These are phyloP conservation scores for Colletotrichum simmondsii DNA, from an alignment of 2,329 filamentous ascomycete species.

Conservation along the genomic window DNA sequence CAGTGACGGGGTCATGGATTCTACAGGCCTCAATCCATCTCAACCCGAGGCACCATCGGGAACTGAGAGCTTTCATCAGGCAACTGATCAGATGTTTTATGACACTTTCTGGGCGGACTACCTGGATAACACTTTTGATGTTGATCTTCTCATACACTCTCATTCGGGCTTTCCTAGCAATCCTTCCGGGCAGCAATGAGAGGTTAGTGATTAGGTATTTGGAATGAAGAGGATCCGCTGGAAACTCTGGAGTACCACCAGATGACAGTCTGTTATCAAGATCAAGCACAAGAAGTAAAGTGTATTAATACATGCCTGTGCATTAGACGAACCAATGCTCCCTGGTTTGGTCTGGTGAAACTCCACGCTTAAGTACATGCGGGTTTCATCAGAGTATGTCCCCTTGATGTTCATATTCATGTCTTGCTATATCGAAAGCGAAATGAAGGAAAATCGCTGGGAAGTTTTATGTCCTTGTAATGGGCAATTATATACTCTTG, in stretches of 20 bases:
- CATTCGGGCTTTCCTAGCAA: background rate
- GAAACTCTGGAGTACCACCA: background rate
- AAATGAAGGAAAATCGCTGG: background rate
- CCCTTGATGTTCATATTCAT: background rate
- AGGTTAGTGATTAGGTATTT: background rate
- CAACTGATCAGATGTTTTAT: conserved; percentile 6
- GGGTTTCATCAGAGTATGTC: too few relatives aligned
- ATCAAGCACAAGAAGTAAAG: too few relatives aligned
- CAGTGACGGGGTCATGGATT: background rate
- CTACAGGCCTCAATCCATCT: background rate
- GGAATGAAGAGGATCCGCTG: too few relatives aligned
- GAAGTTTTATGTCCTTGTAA: background rate
- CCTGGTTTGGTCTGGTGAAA: too few relatives aligned
- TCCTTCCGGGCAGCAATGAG: background rate
- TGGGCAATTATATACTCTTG: background rate
- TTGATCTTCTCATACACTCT: conserved; percentile 11
- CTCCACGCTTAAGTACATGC: too few relatives aligned
- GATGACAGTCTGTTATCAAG: too few relatives aligned
- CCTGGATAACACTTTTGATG: background rate
- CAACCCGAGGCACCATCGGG: background rate
- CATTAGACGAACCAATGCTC: too few relatives aligned
- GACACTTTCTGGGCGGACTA: conserved; percentile 13
- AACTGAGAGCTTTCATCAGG: background rate
- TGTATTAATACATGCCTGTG: too few relatives aligned
- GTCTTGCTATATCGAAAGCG: background rate